Conservation (phyloP, 2,329 filamentous ascomycete species). For the Aspergillus fumigatiaffinis region DNA sequence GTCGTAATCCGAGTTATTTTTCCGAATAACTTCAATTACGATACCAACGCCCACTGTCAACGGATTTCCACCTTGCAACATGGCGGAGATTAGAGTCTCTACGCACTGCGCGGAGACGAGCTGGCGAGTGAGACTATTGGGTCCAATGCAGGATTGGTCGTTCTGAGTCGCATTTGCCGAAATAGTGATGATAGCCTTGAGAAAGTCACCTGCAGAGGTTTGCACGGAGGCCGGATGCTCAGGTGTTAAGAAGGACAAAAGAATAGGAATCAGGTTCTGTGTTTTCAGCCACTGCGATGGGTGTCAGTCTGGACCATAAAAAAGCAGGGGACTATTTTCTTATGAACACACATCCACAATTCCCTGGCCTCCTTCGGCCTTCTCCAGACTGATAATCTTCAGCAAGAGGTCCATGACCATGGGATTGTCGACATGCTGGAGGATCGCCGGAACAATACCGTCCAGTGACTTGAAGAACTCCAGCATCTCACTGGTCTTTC, state of each 20-base stretch:
- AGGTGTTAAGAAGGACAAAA: slow-evolving; percentile 81
- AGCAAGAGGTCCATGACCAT: slow-evolving; percentile 97
- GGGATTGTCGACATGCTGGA: slow-evolving; percentile 92
- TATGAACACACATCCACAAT: slow-evolving; percentile 74
- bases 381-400: slow-evolving; percentile 95
- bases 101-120: slow-evolving; percentile 84
- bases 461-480: slow-evolving; percentile 81
- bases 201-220: slow-evolving; percentile 92
- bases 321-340: neutral
- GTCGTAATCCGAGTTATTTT: slow-evolving; percentile 99
- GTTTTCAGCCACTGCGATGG: slow-evolving; percentile 75
- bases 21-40: slow-evolving; percentile 95
- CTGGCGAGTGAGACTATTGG: slow-evolving; percentile 92
- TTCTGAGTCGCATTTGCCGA: slow-evolving; percentile 97
- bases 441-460: slow-evolving; percentile 74
- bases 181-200: slow-evolving; percentile 98
- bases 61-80: slow-evolving; percentile 90
- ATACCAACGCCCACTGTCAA: slow-evolving; percentile 95
- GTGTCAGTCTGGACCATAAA: slow-evolving; percentile 2
- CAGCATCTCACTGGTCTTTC: slow-evolving; percentile 97
- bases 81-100: slow-evolving; percentile 78
- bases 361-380: slow-evolving; percentile 83
- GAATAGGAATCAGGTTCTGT: slow-evolving; percentile 78
- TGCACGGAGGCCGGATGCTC: slow-evolving; percentile 86
- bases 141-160: slow-evolving; percentile 97